These are phyloP conservation scores for Sporothrix mexicana DNA, from an alignment of 2,329 filamentous ascomycete genomes.

Conservation along the genomic window DNA sequence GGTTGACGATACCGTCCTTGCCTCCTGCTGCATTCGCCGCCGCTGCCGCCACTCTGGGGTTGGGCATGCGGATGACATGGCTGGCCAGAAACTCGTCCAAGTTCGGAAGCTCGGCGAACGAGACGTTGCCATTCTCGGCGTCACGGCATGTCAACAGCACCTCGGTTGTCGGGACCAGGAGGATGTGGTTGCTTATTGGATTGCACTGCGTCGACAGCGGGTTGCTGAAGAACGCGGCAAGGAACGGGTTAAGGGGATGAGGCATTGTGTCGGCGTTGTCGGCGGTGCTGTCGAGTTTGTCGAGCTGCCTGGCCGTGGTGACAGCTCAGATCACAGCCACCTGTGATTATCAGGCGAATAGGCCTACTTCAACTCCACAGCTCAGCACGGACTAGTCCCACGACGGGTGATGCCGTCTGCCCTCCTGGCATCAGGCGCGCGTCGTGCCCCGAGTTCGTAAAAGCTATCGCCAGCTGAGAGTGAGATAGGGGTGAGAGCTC, in stretches of 20 bases:
- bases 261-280: conserved; percentile 35
- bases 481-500: neutral
- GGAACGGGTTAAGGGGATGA: conserved; percentile 89
- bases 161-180: conserved; percentile 93
- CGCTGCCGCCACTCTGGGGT: conserved; percentile 51
- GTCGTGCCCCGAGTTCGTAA: neutral
- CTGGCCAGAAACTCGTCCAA: conserved; percentile 96
- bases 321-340: neutral
- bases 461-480: conserved; percentile 20
- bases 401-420: conserved; percentile 32
- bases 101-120: conserved; percentile 78
- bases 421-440: conserved; percentile 31
- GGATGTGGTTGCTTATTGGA: conserved; percentile 87
- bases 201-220: conserved; percentile 88
- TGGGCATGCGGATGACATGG: conserved; percentile 88
- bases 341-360: too few species aligned
- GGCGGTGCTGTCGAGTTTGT: neutral
- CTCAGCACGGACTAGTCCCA: conserved; percentile 23
- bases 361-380: too few species aligned
- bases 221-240: conserved; percentile 98
- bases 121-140: conserved; percentile 73
- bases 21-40: conserved; percentile 56
- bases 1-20: conserved; percentile 65
- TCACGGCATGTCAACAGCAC: conserved; percentile 87
- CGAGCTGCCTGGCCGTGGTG: neutral